Percentiles rank a stretch among this genome's conserved stretches.
These are phyloP conservation scores for Lathyrus tuberosus DNA, from an alignment of 306 rosid genomes.

Conservation along the genomic window DNA sequence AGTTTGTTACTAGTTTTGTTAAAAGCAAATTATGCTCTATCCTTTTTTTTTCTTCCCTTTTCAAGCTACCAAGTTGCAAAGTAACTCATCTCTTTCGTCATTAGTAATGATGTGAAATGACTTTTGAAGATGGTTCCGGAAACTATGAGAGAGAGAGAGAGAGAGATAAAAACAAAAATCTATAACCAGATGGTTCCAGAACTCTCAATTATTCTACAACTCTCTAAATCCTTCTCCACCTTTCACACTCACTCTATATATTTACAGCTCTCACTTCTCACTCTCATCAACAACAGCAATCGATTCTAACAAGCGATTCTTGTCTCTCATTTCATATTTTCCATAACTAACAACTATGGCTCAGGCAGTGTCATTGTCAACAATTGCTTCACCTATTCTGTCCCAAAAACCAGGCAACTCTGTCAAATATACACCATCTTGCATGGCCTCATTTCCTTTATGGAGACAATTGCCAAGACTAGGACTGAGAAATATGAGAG, in stretches of 20 bases:
- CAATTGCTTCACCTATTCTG: conserved; percentile 42
- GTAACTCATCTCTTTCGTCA: too few species aligned
- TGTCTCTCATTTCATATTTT: neutral
- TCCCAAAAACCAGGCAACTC: conserved; percentile 42
- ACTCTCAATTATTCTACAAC: conserved; percentile 43
- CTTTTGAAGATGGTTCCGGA: conserved; percentile 52
- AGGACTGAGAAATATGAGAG: conserved; percentile 42
- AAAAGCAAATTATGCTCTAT: too few species aligned
- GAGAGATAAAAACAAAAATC: neutral
- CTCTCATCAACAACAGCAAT: neutral
- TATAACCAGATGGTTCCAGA: conserved; percentile 46
- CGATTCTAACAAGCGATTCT: neutral
- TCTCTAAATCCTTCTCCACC: conserved; percentile 57
- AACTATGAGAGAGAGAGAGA: conserved; percentile 41
- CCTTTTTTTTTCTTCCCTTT: too few species aligned
- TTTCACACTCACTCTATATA: conserved; percentile 53
- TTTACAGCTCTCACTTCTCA: neutral
- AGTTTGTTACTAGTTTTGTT: too few species aligned
- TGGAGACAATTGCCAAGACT: conserved; percentile 25
- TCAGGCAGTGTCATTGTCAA: conserved; percentile 49
- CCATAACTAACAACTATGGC: conserved; percentile 47
- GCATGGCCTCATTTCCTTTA: conserved; percentile 44
- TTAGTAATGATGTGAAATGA: neutral
- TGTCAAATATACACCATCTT: conserved; percentile 26
- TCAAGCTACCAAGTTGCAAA: too few species aligned